Conservation (phyloP, 768 basidiomycete genomes). For the Boletus reticuloceps region DNA sequence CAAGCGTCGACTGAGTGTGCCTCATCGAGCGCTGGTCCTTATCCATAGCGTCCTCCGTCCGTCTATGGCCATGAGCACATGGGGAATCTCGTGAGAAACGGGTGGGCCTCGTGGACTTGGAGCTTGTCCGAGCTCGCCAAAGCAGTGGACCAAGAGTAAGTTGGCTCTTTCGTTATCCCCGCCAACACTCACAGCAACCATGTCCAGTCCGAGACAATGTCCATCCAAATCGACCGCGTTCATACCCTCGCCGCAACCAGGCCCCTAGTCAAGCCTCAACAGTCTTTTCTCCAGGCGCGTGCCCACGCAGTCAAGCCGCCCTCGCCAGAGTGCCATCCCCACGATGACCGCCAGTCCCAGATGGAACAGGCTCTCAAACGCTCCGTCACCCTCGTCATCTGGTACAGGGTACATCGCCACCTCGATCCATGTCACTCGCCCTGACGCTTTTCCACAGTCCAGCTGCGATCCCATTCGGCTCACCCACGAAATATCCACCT, state of each 20-base stretch:
- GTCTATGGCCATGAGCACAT: background rate
- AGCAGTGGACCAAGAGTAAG: slow-evolving; percentile 13
- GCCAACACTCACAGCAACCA: background rate
- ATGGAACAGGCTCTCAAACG: slow-evolving; percentile 42
- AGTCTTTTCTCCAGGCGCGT: slow-evolving; percentile 13
- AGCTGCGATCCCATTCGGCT: slow-evolving; percentile 55
- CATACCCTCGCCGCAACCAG: slow-evolving; percentile 19
- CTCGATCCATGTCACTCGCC: background rate
- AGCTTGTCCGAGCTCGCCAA: slow-evolving; percentile 16
- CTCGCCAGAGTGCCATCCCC: slow-evolving; percentile 7
- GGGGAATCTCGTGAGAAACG: slow-evolving; percentile 12
- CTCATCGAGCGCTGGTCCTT: too few species aligned
- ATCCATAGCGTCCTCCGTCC: too few species aligned
- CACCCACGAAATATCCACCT: slow-evolving; percentile 56
- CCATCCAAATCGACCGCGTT: slow-evolving; percentile 29
- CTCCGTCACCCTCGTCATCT: slow-evolving; percentile 63
- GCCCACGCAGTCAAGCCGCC: slow-evolving; percentile 6
- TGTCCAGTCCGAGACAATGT: slow-evolving; percentile 10
- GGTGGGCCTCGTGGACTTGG: slow-evolving; percentile 18
- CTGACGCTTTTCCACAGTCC: slow-evolving; percentile 33
- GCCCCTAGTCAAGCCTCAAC: background rate
- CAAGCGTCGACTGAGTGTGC: too few species aligned
- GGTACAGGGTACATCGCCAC: slow-evolving; percentile 55
- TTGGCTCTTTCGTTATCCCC: background rate
- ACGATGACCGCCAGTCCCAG: slow-evolving; percentile 30